phyloP scores from a whole-genome alignment of 176 grass and related monocot species.

The Cenchrus americanus region DNA sequence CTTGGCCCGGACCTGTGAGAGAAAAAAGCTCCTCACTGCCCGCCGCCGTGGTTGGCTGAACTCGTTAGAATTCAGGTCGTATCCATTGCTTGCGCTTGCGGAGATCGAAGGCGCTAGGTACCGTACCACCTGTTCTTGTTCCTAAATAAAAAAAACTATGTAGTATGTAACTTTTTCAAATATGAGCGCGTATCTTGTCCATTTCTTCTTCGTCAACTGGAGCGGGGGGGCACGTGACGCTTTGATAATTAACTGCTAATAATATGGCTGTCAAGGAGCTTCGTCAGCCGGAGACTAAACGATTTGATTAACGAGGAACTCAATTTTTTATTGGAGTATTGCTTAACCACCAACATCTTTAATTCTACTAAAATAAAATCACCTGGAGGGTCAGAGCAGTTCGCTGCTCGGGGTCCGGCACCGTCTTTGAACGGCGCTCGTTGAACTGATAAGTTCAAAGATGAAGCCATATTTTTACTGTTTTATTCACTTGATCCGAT shows the following conservation, averaged over 20 bases:
- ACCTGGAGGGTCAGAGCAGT: background rate
- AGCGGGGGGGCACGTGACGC: background rate
- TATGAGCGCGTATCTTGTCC: background rate
- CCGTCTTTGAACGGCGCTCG: conserved; percentile 14
- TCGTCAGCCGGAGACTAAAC: background rate
- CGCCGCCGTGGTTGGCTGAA: background rate
- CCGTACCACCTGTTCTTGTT: background rate
- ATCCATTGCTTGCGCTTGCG: no score
- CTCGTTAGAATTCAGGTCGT: no score
- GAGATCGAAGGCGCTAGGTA: no score
- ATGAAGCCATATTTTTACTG: background rate
- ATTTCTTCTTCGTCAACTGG: background rate
- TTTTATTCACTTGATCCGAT: background rate
- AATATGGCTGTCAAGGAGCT: background rate
- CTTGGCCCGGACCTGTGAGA: background rate
- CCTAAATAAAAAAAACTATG: background rate
- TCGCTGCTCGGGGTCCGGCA: background rate
- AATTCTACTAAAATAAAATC: background rate
- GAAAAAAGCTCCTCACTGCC: background rate
- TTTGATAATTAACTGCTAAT: background rate
- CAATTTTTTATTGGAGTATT: background rate
- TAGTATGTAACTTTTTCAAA: background rate
- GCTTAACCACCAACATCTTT: background rate
- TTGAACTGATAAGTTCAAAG: conserved; percentile 6
- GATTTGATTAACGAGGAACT: background rate